Conservation (phyloP, 352 stramenopile genomes). For the Phytopythium delawarense region DNA sequence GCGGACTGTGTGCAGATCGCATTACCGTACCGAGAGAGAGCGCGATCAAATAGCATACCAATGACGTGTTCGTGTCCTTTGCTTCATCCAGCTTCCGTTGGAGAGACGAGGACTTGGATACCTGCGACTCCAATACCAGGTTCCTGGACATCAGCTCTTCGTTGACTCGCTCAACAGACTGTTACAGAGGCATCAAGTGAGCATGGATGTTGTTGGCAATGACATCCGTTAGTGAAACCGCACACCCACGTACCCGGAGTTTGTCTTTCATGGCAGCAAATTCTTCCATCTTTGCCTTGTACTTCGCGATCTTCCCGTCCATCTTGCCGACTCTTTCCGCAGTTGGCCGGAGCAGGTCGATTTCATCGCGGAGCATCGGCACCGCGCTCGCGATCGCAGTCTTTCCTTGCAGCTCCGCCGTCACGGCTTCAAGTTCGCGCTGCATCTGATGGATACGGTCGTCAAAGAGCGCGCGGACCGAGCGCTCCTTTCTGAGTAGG, state of each 20-base stretch:
- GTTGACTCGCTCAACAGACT: slow-evolving; percentile 60
- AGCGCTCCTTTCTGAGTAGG: slow-evolving; percentile 50
- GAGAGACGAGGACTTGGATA: slow-evolving; percentile 38
- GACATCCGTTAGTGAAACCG: background rate
- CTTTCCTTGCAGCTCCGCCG: slow-evolving; percentile 31
- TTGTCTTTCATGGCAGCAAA: slow-evolving; percentile 46
- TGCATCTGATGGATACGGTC: slow-evolving; percentile 48
- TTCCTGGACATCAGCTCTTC: slow-evolving; percentile 49
- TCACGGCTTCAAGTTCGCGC: slow-evolving; percentile 27
- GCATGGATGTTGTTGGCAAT: background rate
- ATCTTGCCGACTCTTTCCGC: slow-evolving; percentile 45
- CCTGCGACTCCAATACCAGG: slow-evolving; percentile 43
- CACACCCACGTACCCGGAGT: slow-evolving; percentile 29
- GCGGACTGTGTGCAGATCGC: background rate
- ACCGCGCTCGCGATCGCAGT: slow-evolving; percentile 30
- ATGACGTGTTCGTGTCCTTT: slow-evolving; percentile 55
- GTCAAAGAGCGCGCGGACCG: slow-evolving; percentile 43
- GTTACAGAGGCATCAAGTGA: slow-evolving; percentile 1
- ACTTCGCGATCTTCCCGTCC: slow-evolving; percentile 48
- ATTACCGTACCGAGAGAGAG: too few species aligned
- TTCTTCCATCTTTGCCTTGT: slow-evolving; percentile 69
- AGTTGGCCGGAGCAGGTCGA: slow-evolving; percentile 57
- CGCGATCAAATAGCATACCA: too few species aligned
- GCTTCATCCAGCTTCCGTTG: slow-evolving; percentile 65
- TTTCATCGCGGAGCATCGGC: slow-evolving; percentile 44